phyloP scores from a whole-genome alignment of 352 stramenopile genomes.

The Pilasporangium apinafurcum region DNA sequence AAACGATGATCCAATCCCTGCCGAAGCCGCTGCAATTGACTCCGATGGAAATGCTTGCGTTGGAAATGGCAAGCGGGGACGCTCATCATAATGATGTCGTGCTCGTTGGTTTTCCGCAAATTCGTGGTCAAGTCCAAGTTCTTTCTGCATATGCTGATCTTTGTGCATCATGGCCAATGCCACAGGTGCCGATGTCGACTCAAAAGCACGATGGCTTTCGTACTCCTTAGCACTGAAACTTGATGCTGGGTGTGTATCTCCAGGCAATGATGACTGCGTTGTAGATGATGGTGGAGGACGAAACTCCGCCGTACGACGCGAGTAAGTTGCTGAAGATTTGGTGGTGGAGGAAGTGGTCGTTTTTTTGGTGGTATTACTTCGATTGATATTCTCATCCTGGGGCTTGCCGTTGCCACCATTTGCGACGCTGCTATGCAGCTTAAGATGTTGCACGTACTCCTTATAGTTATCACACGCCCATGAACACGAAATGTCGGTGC shows the following conservation, averaged over 20 bases:
- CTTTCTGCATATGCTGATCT: conserved; percentile 4
- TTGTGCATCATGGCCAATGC: conserved; percentile 19
- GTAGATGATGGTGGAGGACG: background rate
- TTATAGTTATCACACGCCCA: conserved; percentile 10
- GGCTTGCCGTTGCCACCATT: conserved; percentile 15
- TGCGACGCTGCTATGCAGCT: conserved; percentile 20
- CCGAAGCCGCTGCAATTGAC: conserved; percentile 12
- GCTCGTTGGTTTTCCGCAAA: conserved; percentile 1
- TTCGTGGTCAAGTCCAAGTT: conserved; percentile 18
- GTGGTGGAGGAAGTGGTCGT: background rate
- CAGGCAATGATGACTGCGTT: background rate
- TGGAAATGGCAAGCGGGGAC: conserved; percentile 43
- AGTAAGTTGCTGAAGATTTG: background rate
- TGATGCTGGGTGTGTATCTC: background rate
- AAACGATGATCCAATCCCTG: conserved; percentile 32
- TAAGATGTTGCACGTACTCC: conserved; percentile 14
- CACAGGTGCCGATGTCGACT: conserved; percentile 2
- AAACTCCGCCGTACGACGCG: background rate
- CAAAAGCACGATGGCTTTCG: conserved; percentile 20
- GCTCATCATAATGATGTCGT: conserved; percentile 23
- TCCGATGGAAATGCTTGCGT: conserved; percentile 57
- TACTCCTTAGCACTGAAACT: conserved; percentile 22
- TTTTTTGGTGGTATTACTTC: conserved; percentile 10
- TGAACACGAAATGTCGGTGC: conserved; percentile 1
- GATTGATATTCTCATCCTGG: conserved; percentile 13